Conservation (phyloP, 495 filamentous ascomycete species). For the Xylaria acuta region DNA sequence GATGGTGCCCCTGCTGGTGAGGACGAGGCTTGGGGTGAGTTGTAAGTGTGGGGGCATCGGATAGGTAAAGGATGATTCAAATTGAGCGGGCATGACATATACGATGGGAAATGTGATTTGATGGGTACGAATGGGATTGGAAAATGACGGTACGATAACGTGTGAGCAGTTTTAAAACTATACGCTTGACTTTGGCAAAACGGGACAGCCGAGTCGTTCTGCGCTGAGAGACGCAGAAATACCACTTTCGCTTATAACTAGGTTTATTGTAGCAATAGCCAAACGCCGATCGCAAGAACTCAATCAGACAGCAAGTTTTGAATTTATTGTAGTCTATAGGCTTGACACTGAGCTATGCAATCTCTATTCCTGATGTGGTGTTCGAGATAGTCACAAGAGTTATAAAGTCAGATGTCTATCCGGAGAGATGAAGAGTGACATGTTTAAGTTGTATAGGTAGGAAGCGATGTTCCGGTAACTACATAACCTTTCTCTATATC, state of each 20-base stretch:
- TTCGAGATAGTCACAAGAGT: background rate
- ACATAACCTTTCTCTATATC: background rate
- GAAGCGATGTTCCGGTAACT: background rate
- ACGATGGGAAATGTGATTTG: background rate
- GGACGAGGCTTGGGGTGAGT: constrained; percentile 29
- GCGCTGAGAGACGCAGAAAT: background rate
- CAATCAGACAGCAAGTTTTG: background rate
- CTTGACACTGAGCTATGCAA: background rate
- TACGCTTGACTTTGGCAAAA: background rate
- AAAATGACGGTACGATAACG: background rate
- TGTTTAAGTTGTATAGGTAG: background rate
- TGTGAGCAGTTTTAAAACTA: background rate
- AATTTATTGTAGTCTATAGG: background rate
- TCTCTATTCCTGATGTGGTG: background rate
- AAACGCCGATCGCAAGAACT: background rate
- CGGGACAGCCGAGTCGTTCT: background rate
- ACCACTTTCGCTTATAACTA: constrained; percentile 6
- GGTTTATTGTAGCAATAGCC: background rate
- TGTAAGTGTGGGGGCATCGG: constrained; percentile 25
- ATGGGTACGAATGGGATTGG: background rate
- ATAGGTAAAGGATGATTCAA: background rate
- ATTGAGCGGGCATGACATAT: background rate
- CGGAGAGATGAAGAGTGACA: background rate
- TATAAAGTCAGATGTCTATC: background rate
- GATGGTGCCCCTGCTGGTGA: constrained; percentile 36